phyloP scores from a whole-genome alignment of 805 yeast species.

The Torulaspora delbrueckii region DNA sequence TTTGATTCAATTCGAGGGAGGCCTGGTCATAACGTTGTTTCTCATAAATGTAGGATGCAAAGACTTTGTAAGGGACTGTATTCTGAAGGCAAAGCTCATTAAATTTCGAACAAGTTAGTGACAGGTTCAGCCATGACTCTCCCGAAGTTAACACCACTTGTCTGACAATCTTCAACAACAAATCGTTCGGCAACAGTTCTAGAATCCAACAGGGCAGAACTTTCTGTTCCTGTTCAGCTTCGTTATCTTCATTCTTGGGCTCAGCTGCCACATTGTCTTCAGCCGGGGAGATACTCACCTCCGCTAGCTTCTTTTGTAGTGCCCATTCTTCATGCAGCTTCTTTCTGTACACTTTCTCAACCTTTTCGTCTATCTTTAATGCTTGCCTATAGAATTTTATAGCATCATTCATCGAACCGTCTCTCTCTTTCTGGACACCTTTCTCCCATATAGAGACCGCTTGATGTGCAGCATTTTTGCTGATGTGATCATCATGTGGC shows the following conservation, averaged over 20 bases:
- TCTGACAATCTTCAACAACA: slow-evolving; percentile 48
- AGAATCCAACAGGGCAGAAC: slow-evolving; percentile 40
- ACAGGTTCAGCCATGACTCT: slow-evolving; percentile 59
- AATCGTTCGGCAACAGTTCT: slow-evolving; percentile 51
- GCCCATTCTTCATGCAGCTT: slow-evolving; percentile 44
- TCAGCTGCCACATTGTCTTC: slow-evolving; percentile 10
- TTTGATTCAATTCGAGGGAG: slow-evolving; percentile 36
- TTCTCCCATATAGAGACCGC: slow-evolving; percentile 65
- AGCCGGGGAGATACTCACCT: slow-evolving; percentile 8
- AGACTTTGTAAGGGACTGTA: slow-evolving; percentile 45
- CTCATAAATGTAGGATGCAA: slow-evolving; percentile 50
- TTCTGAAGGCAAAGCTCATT: slow-evolving; percentile 55
- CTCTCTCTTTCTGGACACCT: slow-evolving; percentile 66
- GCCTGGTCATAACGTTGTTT: slow-evolving; percentile 49
- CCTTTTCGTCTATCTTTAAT: slow-evolving; percentile 47
- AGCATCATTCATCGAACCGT: slow-evolving; percentile 80
- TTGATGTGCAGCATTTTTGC: slow-evolving; percentile 9
- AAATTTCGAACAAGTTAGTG: slow-evolving; percentile 53
- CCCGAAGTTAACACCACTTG: slow-evolving; percentile 46
- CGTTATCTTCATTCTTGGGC: slow-evolving; percentile 21
- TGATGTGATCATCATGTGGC: not conserved
- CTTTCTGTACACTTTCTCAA: slow-evolving; percentile 65
- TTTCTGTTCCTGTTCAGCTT: slow-evolving; percentile 24
- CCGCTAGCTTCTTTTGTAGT: slow-evolving; percentile 23
- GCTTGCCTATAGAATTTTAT: slow-evolving; percentile 69